phyloP scores from a whole-genome alignment of 1,139 yeast species.

The Arxiozyma slooffiae region DNA sequence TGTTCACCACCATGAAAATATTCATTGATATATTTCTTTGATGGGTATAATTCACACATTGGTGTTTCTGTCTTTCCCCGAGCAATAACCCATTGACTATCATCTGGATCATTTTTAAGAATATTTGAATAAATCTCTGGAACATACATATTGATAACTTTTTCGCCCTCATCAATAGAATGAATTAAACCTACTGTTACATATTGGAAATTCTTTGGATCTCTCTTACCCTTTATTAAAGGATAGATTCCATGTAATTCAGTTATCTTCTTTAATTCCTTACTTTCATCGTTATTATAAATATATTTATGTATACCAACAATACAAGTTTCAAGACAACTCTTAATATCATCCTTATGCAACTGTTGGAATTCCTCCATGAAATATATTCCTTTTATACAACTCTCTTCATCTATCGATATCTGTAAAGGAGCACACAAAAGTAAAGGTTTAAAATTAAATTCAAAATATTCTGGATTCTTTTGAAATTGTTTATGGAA shows the following conservation, averaged over 20 bases:
- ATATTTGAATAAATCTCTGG: slow-evolving; percentile 31
- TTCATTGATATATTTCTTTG: slow-evolving; percentile 15
- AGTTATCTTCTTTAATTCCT: slow-evolving; percentile 2
- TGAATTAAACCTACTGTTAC: slow-evolving; percentile 48
- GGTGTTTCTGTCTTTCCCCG: slow-evolving; percentile 63
- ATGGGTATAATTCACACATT: slow-evolving; percentile 36
- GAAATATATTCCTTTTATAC: slow-evolving; percentile 24
- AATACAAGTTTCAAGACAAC: slow-evolving; percentile 45
- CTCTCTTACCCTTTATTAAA: slow-evolving; percentile 5
- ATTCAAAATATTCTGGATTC: slow-evolving; percentile 17
- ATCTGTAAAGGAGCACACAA: slow-evolving; percentile 41
- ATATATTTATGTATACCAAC: slow-evolving; percentile 37
- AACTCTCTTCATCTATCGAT: slow-evolving; percentile 33
- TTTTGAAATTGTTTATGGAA: slow-evolving; percentile 37
- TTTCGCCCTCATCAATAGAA: slow-evolving; percentile 42
- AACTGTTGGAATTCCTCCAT: slow-evolving; percentile 36
- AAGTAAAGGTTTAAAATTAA: slow-evolving; percentile 46
- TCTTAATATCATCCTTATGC: slow-evolving; percentile 34
- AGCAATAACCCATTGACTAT: slow-evolving; percentile 39
- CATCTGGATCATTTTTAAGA: slow-evolving; percentile 12
- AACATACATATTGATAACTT: slow-evolving; percentile 47
- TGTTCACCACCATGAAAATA: slow-evolving; percentile 6
- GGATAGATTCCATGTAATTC: slow-evolving; percentile 13
- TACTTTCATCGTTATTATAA: not conserved
- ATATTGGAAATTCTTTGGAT: slow-evolving; percentile 17